Evolutionary conservation across 768 basidiomycete species (phyloP), one percentile per base, ranked within the genome.

Genomic region (Psilocybe azurescens): DNA sequence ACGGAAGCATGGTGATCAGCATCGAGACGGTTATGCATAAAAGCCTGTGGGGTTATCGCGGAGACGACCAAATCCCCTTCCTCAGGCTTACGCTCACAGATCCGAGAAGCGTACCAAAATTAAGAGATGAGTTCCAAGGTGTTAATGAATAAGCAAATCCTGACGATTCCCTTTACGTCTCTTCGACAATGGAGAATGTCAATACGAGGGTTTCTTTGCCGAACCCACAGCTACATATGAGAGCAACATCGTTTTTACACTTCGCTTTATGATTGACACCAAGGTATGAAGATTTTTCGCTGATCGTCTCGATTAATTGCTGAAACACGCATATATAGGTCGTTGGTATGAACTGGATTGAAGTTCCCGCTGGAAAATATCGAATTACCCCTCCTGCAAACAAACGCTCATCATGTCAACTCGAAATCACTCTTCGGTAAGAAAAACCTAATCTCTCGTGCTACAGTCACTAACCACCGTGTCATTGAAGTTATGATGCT

Each of bases 341-440:
- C 32, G 89, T 96, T 53, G 97, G 97, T 8, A 99, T 99, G 97
- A 99, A 98, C 72, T 99, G 97, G 97, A 90, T 99, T 56, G 95
- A 99, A 76, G 79, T 97, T 8, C 91, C 91, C 4, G 87, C 90
- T 3, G 93, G 93, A 2, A 87, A 87, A 66, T 99, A 97, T 70
- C 79, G 80, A 11, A 71, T 96, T 18, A 60, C 88, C n/a, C 71
- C 83, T 2, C 80, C 75, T 10, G 79, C 79, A 47, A 78, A 82
- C 39, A 92, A 87, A 70, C 82, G 83, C 52, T 96, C 96, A 1
- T 83, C 84, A 52, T 98, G 95, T 73, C 97, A 99, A 72, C 83
- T 98, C 14, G 97, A 99, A 73, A 75, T 99, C 50, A 85, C 77
- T 30, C 83, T 94, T 65, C 84, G 83, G 94, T 95, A 68, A 44